Evolutionary conservation across 805 yeast genomes (phyloP), one percentile per base, ranked within the genome.

Genomic region (Wickerhamiella kazuoi): DNA sequence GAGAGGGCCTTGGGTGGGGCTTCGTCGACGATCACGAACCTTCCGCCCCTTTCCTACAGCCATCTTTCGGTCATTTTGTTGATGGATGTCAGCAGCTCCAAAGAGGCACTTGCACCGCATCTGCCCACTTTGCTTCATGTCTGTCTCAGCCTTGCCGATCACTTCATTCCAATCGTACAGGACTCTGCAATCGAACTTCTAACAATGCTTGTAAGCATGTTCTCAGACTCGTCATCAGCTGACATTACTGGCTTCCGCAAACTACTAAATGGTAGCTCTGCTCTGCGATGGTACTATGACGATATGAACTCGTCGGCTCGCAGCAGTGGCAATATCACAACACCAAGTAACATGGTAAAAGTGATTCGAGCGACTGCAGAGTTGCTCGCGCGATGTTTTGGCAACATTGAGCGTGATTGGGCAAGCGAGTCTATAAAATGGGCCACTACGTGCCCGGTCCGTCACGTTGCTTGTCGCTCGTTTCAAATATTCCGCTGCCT

Each of bases 401-500:
- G 23, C n/a, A 38, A 41, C 7, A 23, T 40, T 14, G 33, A 40
- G 23, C 44, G 42, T 9, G 32, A 77, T 37, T 90, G 98, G 98
- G 77, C 93, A 37, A 63, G 76, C 26, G 73, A 71, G 3, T 78
- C 97, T 0, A 63, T 93, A 28, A 67, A 69, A 21, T 90, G 98
- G 98, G 96, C 98, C 0, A 90, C 98, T 0, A 77, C 94, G 1
- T 90, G 97, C 61, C 93, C 96, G 2, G 97, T 87, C 2, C 69
- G 96, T 51, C 99, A 93, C 54, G 72, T 90, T 48, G 98, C 99
- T 0, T 90, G 98, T 48, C 69, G 98, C 20, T 86, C 97, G 0
- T 87, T 93, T 59, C 98, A 90, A 54, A 68, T 86, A 0, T 90
- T 86, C 61, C 65, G 99, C 34, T 79, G 93, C 3, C 57, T 90